Percentiles rank a stretch among this genome's conserved stretches.
Evolutionary conservation across 371 early-diverging fungal species (phyloP).

Genomic region (Zopfochytrium polystomum): DNA sequence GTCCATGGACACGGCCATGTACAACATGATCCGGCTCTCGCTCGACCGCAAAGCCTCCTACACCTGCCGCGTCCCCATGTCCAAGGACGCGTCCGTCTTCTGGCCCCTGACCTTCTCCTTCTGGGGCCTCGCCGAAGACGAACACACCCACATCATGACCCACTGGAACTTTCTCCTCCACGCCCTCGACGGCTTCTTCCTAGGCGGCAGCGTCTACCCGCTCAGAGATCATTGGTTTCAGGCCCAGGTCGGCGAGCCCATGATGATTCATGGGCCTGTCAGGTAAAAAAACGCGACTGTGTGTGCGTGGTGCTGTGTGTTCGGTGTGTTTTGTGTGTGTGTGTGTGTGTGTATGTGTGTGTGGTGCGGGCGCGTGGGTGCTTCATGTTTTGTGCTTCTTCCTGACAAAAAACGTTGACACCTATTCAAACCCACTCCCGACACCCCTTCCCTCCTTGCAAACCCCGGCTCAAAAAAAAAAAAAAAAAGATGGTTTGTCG

Average conservation of each 20-base stretch:
- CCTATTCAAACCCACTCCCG: too few species aligned
- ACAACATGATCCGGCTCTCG: constrained; percentile 23
- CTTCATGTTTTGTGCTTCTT: too few species aligned
- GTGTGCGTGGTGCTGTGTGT: too few species aligned
- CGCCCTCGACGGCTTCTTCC: constrained; percentile 27
- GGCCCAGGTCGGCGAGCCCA: constrained; percentile 1
- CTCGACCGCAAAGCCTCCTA: constrained; percentile 16
- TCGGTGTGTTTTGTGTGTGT: too few species aligned
- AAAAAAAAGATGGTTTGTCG: constrained; percentile 27
- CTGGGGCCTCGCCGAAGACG: constrained; percentile 23
- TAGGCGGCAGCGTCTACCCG: constrained; percentile 24
- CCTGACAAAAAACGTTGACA: too few species aligned
- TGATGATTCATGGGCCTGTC: constrained; percentile 26
- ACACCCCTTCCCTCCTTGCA: too few species aligned
- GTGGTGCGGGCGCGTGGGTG: too few species aligned
- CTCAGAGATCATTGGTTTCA: constrained; percentile 26
- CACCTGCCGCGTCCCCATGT: constrained; percentile 23
- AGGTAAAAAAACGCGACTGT: constrained; percentile 13
- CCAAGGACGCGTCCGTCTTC: constrained; percentile 20
- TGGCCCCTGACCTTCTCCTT: constrained; percentile 25
- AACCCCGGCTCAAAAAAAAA: too few species aligned
- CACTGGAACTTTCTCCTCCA: constrained; percentile 26
- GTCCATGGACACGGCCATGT: constrained; percentile 21
- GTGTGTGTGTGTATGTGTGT: too few species aligned
- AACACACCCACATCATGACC: constrained; percentile 27